Percentiles rank a stretch among this genome's conserved stretches.
phyloP scores from a whole-genome alignment of 768 basidiomycete genomes.

The Trametes punicea region DNA sequence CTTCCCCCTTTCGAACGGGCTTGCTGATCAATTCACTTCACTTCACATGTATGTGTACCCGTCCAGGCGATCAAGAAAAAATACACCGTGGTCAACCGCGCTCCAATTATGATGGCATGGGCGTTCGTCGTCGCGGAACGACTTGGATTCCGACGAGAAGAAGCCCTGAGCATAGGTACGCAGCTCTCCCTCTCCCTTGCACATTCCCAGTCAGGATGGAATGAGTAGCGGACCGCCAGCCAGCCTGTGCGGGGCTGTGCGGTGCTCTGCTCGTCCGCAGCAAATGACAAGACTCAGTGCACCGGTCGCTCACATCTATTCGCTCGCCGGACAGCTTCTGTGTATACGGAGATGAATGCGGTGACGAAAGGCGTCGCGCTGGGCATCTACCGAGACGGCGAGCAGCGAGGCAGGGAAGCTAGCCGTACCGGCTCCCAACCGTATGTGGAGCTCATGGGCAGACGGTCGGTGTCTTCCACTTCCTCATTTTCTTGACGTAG shows the following conservation, averaged over 20 bases:
- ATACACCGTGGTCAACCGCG: conserved; percentile 76
- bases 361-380: conserved; percentile 80
- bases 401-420: conserved; percentile 54
- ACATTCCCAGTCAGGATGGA: background rate
- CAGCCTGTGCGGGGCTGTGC: conserved; percentile 6
- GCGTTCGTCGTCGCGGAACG: conserved; percentile 80
- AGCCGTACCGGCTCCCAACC: conserved; percentile 63
- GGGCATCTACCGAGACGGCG: conserved; percentile 64
- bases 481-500: background rate
- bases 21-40: background rate
- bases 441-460: conserved; percentile 83
- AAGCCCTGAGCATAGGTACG: conserved; percentile 88
- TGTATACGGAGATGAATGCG: conserved; percentile 92
- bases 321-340: conserved; percentile 58
- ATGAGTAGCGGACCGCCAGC: conserved; percentile 11
- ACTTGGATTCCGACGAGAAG: conserved; percentile 82
- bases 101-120: conserved; percentile 96
- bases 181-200: background rate
- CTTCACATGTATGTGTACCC: background rate
- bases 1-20: no score
- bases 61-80: conserved; percentile 57
- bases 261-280: conserved; percentile 10
- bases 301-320: conserved; percentile 6
- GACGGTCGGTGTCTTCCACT: conserved; percentile 42
- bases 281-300: background rate